These are phyloP conservation scores for Mucor sp. DNA, from an alignment of 371 early-diverging fungal genomes.

Conservation along the genomic window DNA sequence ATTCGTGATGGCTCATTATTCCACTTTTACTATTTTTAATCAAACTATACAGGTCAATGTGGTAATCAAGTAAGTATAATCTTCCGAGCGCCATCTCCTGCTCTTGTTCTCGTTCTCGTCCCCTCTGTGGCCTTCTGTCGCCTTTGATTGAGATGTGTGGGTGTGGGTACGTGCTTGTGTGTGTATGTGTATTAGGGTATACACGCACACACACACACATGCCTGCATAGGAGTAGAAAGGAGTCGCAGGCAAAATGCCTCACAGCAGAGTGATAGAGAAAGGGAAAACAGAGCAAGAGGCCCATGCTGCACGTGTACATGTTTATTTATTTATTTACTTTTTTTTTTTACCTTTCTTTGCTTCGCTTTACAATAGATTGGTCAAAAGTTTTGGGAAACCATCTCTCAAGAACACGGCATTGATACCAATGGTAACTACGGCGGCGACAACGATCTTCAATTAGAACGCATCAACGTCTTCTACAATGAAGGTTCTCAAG, in stretches of 20 bases:
- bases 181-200: background rate
- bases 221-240: background rate
- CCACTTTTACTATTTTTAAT: background rate
- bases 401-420: constrained; percentile 94
- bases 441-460: constrained; percentile 89
- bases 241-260: background rate
- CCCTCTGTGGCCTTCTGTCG: background rate
- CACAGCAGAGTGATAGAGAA: background rate
- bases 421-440: constrained; percentile 70
- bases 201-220: background rate
- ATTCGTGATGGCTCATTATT: background rate
- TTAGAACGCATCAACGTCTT: constrained; percentile 95
- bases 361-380: constrained; percentile 52
- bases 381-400: constrained; percentile 94
- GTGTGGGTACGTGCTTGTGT: background rate
- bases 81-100: background rate
- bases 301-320: constrained; percentile 10
- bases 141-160: too few species aligned
- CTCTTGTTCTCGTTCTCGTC: background rate
- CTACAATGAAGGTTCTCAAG: constrained; percentile 92
- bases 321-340: constrained; percentile 9
- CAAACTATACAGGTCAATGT: constrained; percentile 66
- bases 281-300: background rate
- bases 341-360: background rate
- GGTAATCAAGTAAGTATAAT: constrained; percentile 75